Percentiles rank a stretch among this genome's conserved stretches.
Evolutionary conservation across 2,329 filamentous ascomycete genomes (phyloP).

Genomic region (Aureobasidium zeae): DNA sequence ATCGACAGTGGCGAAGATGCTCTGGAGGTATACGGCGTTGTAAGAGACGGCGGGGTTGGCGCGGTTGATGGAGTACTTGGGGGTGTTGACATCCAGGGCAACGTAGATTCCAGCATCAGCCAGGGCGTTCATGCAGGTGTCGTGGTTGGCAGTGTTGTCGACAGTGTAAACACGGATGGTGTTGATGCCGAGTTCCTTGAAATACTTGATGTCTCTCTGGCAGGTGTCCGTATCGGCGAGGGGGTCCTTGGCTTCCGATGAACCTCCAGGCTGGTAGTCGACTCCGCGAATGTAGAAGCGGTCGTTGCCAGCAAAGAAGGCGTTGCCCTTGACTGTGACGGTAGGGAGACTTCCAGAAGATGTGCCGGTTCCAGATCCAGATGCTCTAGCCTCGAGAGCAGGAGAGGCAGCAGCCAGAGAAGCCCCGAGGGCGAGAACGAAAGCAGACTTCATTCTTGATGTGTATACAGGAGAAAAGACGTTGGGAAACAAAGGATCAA

Average conservation of each 20-base stretch:
- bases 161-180: slow-evolving; percentile 87
- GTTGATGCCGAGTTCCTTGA: slow-evolving; percentile 81
- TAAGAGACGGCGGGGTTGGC: slow-evolving; percentile 64
- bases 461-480: slow-evolving; percentile 1
- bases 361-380: too few relatives aligned
- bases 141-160: slow-evolving; percentile 75
- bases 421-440: slow-evolving; percentile 35
- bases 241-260: slow-evolving; percentile 58
- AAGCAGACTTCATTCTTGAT: slow-evolving; percentile 44
- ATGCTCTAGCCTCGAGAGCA: slow-evolving; percentile 28
- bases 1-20: slow-evolving; percentile 81
- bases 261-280: slow-evolving; percentile 48
- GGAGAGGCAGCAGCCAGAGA: slow-evolving; percentile 38
- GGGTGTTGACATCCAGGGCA: slow-evolving; percentile 86
- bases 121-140: slow-evolving; percentile 74
- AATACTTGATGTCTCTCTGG: slow-evolving; percentile 69
- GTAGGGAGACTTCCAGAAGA: slow-evolving; percentile 41
- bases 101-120: slow-evolving; percentile 84
- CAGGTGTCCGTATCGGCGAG: slow-evolving; percentile 62
- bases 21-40: slow-evolving; percentile 77
- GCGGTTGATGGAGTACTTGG: slow-evolving; percentile 80
- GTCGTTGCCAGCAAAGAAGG: slow-evolving; percentile 54
- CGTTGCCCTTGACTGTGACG: slow-evolving; percentile 54
- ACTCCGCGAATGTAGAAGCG: slow-evolving; percentile 54
- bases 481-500: slow-evolving; percentile 8